Conservation (phyloP, 106 monocot genomes). For the Posidonia australis region DNA sequence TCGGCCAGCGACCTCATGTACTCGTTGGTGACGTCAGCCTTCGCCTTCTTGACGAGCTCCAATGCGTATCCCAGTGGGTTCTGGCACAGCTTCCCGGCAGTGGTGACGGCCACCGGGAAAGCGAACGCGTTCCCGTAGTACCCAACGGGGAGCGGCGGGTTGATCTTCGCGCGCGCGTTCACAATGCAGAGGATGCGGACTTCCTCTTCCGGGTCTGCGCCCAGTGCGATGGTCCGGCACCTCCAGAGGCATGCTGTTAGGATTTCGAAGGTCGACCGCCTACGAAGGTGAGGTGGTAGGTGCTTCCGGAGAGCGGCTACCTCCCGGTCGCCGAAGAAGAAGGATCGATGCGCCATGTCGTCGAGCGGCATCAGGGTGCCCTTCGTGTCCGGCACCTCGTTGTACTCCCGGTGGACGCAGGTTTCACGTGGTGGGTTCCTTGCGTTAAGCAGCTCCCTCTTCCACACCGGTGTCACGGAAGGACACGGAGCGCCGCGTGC, state of each 20-base stretch:
- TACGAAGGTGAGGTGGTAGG: slow-evolving; percentile 20
- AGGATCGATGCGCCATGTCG: slow-evolving; percentile 21
- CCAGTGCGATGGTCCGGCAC: slow-evolving; percentile 32
- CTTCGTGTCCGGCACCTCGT: slow-evolving; percentile 16
- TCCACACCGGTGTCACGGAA: slow-evolving; percentile 21
- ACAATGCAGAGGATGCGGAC: slow-evolving; percentile 33
- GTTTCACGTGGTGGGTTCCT: slow-evolving; percentile 18
- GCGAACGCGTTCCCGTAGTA: slow-evolving; percentile 52
- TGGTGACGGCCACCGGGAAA: slow-evolving; percentile 29
- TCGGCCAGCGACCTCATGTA: slow-evolving; percentile 44
- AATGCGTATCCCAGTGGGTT: slow-evolving; percentile 32
- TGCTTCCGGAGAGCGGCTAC: slow-evolving; percentile 13
- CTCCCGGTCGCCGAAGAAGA: slow-evolving; percentile 41
- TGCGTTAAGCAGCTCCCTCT: slow-evolving; percentile 22
- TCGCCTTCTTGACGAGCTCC: slow-evolving; percentile 31
- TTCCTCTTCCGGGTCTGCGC: slow-evolving; percentile 24
- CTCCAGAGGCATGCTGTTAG: slow-evolving; percentile 45
- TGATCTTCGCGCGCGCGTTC: slow-evolving; percentile 19
- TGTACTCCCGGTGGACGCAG: slow-evolving; percentile 32
- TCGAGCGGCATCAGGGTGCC: slow-evolving; percentile 12
- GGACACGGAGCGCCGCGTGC: slow-evolving; percentile 23
- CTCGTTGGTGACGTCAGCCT: slow-evolving; percentile 19
- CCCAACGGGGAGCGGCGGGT: slow-evolving; percentile 22
- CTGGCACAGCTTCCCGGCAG: slow-evolving; percentile 19
- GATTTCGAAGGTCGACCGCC: slow-evolving; percentile 24